Conservation (phyloP, 306 rosid species). For the Medicago ruthenica region DNA sequence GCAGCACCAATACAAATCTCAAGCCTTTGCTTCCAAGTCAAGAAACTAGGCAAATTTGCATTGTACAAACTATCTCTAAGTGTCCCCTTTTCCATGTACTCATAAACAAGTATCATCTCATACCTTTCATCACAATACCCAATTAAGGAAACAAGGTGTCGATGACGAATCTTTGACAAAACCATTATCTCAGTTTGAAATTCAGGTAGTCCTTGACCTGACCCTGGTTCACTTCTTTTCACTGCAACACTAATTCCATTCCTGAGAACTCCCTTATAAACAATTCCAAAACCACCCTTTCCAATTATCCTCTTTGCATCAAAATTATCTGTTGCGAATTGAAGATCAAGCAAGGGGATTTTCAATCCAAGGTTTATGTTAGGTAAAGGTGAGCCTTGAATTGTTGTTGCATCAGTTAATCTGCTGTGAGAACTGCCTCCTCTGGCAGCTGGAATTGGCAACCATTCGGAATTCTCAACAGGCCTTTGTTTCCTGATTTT, state of each 20-base stretch:
- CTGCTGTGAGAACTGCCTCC: conserved; percentile 49
- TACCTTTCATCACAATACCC: conserved; percentile 60
- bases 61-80: conserved; percentile 54
- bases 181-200: conserved; percentile 62
- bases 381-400: conserved; percentile 42
- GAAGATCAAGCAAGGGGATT: conserved; percentile 49
- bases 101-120: conserved; percentile 66
- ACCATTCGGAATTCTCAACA: conserved; percentile 30
- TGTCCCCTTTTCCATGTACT: conserved; percentile 60
- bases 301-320: conserved; percentile 46
- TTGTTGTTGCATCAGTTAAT: conserved; percentile 37
- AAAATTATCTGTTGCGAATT: conserved; percentile 51
- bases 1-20: conserved; percentile 67
- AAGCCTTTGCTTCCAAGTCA: conserved; percentile 61
- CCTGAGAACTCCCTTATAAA: conserved; percentile 54
- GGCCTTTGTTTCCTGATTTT: conserved; percentile 39
- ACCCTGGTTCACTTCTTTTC: conserved; percentile 56
- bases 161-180: conserved; percentile 61
- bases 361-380: conserved; percentile 51
- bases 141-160: conserved; percentile 58
- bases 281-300: conserved; percentile 63
- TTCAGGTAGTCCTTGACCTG: conserved; percentile 59
- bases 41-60: conserved; percentile 25
- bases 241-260: conserved; percentile 53
- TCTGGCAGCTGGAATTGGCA: conserved; percentile 22